Evolutionary conservation across 2,329 filamentous ascomycete genomes (phyloP).

Genomic region (Pseudopithomyces maydicus): DNA sequence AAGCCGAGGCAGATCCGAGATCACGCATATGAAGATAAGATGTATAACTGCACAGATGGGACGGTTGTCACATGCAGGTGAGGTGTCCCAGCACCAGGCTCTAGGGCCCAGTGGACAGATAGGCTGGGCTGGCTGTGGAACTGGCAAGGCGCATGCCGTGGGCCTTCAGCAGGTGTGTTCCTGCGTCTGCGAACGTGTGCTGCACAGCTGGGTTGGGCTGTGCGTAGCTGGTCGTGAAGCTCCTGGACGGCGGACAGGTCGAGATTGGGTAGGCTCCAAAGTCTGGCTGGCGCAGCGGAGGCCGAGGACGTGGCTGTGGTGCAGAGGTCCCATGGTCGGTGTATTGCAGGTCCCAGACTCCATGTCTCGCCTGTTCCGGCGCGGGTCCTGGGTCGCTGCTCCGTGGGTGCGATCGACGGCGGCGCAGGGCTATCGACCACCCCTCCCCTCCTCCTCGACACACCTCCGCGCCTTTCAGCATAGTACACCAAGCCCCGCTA

Average conservation of each 20-base stretch:
- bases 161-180: neutral
- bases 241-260: no score
- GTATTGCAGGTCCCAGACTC: neutral
- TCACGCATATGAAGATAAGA: no score
- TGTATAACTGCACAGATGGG: no score
- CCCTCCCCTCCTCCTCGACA: slow-evolving; percentile 4
- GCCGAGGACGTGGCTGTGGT: neutral
- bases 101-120: neutral
- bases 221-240: neutral
- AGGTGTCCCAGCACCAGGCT: neutral
- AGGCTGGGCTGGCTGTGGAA: neutral
- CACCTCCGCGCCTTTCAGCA: slow-evolving; percentile 3
- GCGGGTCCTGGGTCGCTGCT: slow-evolving; percentile 12
- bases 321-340: neutral
- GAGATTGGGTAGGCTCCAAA: no score
- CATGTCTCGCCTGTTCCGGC: neutral
- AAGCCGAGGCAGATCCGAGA: no score
- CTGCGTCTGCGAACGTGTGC: slow-evolving; percentile 5
- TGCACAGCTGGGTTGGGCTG: neutral
- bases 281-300: no score
- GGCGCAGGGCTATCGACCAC: neutral
- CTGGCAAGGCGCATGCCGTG: neutral
- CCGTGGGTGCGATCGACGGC: slow-evolving; percentile 22
- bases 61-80: neutral
- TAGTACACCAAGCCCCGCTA: slow-evolving; percentile 4